Evolutionary conservation across 352 stramenopile species (phyloP).

Genomic region (Globisporangium splendens): DNA sequence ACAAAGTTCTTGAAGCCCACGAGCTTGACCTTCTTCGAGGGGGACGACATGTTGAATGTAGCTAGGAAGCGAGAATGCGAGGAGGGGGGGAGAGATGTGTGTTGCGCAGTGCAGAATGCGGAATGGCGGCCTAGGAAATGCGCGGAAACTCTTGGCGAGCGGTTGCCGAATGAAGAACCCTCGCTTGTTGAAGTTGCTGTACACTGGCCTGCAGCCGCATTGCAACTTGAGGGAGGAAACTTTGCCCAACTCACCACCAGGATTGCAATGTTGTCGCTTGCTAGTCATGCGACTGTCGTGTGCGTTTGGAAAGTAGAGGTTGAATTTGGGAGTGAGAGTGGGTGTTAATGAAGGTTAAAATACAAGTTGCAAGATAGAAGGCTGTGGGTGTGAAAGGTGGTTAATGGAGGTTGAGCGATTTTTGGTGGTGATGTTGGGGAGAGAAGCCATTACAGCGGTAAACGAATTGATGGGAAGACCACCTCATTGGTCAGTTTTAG

Average conservation of each 20-base stretch:
- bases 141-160: not conserved
- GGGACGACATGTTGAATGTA: conserved; percentile 3
- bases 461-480: conserved; percentile 15
- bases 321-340: conserved; percentile 1
- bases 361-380: not conserved
- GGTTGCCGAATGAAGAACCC: not conserved
- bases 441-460: conserved; percentile 8
- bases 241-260: conserved; percentile 2
- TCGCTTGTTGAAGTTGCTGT: not conserved
- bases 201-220: not conserved
- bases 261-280: too few species aligned
- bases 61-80: too few species aligned
- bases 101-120: conserved; percentile 1
- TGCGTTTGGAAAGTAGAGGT: not conserved
- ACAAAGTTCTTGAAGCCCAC: conserved; percentile 76
- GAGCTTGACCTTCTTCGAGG: conserved; percentile 54
- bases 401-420: not conserved
- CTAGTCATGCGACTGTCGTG: too few species aligned
- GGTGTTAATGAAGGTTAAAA: conserved; percentile 5
- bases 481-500: conserved; percentile 9
- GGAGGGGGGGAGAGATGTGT: not conserved
- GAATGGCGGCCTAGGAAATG: conserved; percentile 4
- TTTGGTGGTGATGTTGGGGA: conserved; percentile 5
- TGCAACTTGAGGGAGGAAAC: not conserved
- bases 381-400: not conserved